Evolutionary conservation across 2,329 filamentous ascomycete genomes (phyloP), one percentile per base, ranked within the genome.

Genomic region (Xylariaceae sp.): DNA sequence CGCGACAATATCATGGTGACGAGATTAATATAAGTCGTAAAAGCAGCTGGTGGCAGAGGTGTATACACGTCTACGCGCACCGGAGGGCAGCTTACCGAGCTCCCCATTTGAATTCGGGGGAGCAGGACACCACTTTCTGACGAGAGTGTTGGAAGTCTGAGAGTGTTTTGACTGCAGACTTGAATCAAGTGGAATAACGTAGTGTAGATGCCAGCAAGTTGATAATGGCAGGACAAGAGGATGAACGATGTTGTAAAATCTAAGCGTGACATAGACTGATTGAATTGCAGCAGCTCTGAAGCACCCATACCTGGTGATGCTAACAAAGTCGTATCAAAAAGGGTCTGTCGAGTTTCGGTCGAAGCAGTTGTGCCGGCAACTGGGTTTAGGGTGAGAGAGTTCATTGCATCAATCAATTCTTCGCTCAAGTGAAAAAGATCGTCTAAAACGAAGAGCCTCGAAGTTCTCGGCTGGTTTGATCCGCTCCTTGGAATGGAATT

Each of bases 211-310:
- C 48, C 45, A 14, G 30, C n/a, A 14, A 53, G 48, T n/a, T 42
- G 47, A 10, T 40, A 55, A 45, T 53, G 53, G 30, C 53, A 55
- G 3, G 53, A 55, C 3, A 55, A 39, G 27, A 53, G 40, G 1
- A 53, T 30, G 1, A 55, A 15, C 12, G 31, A 6, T 11, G 39
- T 51, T 15, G 53, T 47, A 19, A 52, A 49, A 10, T 55, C 52
- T 11, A 52, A 22, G 9, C 31, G 48, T 3, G 35, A 5, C 38
- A 27, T 45, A 11, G 44, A 35, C 12, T 40, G n/a, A 1, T 3
- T 3, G 11, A 19, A 5, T 39, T 38, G 15, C 17, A 43, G 31
- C 6, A 35, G 14, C 6, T 42, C 31, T 3, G 4, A 38, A 17
- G 42, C 5, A 18, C 36, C 49, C 5, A 22, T 5, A 19, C 10